Evolutionary conservation across 1,284 basidiomycete species (phyloP), one percentile per base, ranked within the genome.

Genomic region (Violaceomyces palustris): DNA sequence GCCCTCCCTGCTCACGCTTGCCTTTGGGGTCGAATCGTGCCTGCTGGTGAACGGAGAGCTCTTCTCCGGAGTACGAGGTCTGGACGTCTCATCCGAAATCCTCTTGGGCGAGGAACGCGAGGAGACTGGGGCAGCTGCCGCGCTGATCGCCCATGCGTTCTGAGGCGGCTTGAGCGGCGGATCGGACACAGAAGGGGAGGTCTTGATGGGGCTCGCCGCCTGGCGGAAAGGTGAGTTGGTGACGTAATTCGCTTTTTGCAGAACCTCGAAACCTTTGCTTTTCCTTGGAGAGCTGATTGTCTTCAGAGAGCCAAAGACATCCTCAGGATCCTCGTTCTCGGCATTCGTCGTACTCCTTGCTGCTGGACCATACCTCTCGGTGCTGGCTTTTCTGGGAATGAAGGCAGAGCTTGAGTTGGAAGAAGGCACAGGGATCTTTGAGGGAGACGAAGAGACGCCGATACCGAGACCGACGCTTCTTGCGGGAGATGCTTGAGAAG

Each of bases 191-290:
- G n/a, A n/a, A n/a, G n/a, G n/a, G n/a, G n/a, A n/a, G n/a, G n/a
- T n/a, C n/a, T n/a, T n/a, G n/a, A n/a, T n/a, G n/a, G n/a, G 46
- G 24, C 72, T 72, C 11, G 55, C 53, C 0, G 70, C 64, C 26
- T 71, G 67, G 64, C 87, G 88, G 79, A 96, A 96, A 31, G 66
- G 62, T 18, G 65, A 67, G 34, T 67, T 69, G 55, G 48, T 52
- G 41, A 69, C 67, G 42, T 49, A 61, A 43, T 48, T 60, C 17
- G 49, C 51, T 26, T 53, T 44, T 28, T 58, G 47, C 12, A 69
- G 59, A 9, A 30, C 35, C 17, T 50, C 45, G 44, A 56, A 42
- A 14, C 46, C 51, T 26, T 43, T 32, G 34, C 62, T 65, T 30
- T 69, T 65, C 17, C 66, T 39, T 5, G 62, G 61, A 22, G 55